Evolutionary conservation across 768 basidiomycete species (phyloP).

Genomic region (Hydnomerulius pinastri): DNA sequence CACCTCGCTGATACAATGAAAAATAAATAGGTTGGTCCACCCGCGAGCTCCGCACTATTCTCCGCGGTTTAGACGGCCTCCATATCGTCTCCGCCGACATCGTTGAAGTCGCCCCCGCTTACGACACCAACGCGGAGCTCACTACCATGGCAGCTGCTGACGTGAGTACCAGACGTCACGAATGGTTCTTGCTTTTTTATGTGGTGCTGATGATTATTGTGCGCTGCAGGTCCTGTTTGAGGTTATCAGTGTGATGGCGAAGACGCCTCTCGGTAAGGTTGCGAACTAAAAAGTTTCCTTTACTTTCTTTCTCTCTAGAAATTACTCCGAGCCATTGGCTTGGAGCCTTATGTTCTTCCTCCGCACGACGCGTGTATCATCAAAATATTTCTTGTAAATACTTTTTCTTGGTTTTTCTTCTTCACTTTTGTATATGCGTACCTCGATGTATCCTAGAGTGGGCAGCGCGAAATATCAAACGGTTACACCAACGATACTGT

Average conservation of each 20-base stretch:
- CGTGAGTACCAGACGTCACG: conserved; percentile 39
- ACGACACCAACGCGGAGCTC: conserved; percentile 67
- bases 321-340: too few species aligned
- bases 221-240: conserved; percentile 64
- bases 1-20: background rate
- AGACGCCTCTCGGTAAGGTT: conserved; percentile 72
- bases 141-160: conserved; percentile 67
- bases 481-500: too few species aligned
- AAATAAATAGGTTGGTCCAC: conserved; percentile 60
- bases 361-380: too few species aligned
- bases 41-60: conserved; percentile 74
- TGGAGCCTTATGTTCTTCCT: too few species aligned
- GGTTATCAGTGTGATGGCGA: conserved; percentile 77
- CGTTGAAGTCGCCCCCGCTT: conserved; percentile 84
- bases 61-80: conserved; percentile 74
- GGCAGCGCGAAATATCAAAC: too few species aligned
- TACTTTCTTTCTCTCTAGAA: background rate
- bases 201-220: conserved; percentile 9
- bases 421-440: too few species aligned
- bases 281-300: conserved; percentile 13
- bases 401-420: too few species aligned
- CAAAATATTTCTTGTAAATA: too few species aligned
- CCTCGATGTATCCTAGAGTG: too few species aligned
- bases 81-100: conserved; percentile 81
- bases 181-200: conserved; percentile 5